Percentiles rank a stretch among this genome's conserved stretches.
Conservation (phyloP, 352 stramenopile species). For the Elongisporangium anandrum region DNA sequence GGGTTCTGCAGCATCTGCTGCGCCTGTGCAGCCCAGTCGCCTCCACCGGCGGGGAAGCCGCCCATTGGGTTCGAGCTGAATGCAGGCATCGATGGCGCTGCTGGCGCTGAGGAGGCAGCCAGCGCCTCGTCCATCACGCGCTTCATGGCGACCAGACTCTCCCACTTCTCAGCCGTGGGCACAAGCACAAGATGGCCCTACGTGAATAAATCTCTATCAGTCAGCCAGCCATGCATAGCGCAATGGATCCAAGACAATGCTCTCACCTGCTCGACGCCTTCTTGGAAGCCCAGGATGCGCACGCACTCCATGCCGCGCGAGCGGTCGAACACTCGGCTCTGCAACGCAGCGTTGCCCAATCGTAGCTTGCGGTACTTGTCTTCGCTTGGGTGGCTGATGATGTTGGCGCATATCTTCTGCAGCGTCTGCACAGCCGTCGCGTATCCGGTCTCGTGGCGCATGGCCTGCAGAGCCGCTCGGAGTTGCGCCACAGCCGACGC, state of each 20-base stretch:
- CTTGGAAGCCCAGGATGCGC: conserved; percentile 62
- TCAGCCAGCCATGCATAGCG: background rate
- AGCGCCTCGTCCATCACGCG: conserved; percentile 54
- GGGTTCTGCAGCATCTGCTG: conserved; percentile 75
- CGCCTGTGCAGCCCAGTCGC: conserved; percentile 49
- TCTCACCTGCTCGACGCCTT: conserved; percentile 55
- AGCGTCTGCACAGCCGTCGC: conserved; percentile 54
- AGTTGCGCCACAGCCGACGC: conserved; percentile 22
- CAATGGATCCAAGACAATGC: background rate
- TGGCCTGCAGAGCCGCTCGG: conserved; percentile 47
- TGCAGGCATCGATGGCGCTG: conserved; percentile 13
- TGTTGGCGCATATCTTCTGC: conserved; percentile 82
- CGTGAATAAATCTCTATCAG: background rate
- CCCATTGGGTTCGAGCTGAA: conserved; percentile 12
- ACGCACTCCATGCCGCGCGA: conserved; percentile 54
- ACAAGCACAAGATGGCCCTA: conserved; percentile 66
- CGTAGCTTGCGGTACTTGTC: conserved; percentile 79
- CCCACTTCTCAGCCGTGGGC: conserved; percentile 69
- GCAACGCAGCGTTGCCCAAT: conserved; percentile 61
- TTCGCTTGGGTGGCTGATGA: conserved; percentile 62
- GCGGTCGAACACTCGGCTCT: conserved; percentile 55
- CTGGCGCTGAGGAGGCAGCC: conserved; percentile 2
- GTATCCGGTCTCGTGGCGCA: conserved; percentile 45
- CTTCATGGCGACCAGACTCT: conserved; percentile 63
- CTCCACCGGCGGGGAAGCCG: conserved; percentile 1